A percentile compares a stretch with the other conserved stretches of the same genome.
phyloP scores from a whole-genome alignment of 495 filamentous ascomycete genomes.

The Glonium stellatum region DNA sequence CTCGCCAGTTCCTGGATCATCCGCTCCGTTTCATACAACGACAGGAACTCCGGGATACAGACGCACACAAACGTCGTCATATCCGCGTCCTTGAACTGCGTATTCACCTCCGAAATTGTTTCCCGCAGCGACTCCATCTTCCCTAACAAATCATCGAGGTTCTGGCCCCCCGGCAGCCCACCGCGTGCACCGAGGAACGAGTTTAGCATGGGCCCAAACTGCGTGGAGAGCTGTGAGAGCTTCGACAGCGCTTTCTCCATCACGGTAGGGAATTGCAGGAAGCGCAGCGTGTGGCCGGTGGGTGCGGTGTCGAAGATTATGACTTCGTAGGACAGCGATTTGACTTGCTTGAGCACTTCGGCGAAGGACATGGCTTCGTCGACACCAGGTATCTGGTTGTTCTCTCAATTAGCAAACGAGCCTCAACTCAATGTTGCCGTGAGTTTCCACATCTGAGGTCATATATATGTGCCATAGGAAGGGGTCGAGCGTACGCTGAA shows the following conservation, averaged over 20 bases:
- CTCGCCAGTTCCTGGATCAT: slow-evolving; percentile 97
- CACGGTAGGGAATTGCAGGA: slow-evolving; percentile 96
- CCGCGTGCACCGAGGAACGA: slow-evolving; percentile 76
- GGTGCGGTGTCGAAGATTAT: slow-evolving; percentile 99
- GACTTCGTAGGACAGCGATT: slow-evolving; percentile 95
- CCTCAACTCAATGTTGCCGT: too few relatives aligned
- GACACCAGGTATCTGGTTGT: slow-evolving; percentile 80
- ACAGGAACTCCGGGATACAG: slow-evolving; percentile 95
- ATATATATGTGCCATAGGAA: not conserved
- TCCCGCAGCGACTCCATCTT: slow-evolving; percentile 89
- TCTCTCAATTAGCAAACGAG: not conserved
- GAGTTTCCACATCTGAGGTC: too few relatives aligned
- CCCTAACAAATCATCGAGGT: slow-evolving; percentile 80
- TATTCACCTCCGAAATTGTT: slow-evolving; percentile 92
- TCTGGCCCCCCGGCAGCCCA: slow-evolving; percentile 84
- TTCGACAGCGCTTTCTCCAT: slow-evolving; percentile 98
- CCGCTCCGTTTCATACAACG: slow-evolving; percentile 95
- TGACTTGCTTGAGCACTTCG: slow-evolving; percentile 98
- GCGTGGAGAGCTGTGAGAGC: slow-evolving; percentile 82
- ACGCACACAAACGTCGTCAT: slow-evolving; percentile 98
- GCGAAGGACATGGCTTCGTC: slow-evolving; percentile 99
- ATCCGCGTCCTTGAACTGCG: slow-evolving; percentile 94
- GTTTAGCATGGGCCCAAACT: slow-evolving; percentile 95
- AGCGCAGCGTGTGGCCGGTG: slow-evolving; percentile 97
- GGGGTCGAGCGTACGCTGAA: slow-evolving; percentile 53